phyloP scores from a whole-genome alignment of 352 stramenopile genomes.

The Globisporangium parvum region DNA sequence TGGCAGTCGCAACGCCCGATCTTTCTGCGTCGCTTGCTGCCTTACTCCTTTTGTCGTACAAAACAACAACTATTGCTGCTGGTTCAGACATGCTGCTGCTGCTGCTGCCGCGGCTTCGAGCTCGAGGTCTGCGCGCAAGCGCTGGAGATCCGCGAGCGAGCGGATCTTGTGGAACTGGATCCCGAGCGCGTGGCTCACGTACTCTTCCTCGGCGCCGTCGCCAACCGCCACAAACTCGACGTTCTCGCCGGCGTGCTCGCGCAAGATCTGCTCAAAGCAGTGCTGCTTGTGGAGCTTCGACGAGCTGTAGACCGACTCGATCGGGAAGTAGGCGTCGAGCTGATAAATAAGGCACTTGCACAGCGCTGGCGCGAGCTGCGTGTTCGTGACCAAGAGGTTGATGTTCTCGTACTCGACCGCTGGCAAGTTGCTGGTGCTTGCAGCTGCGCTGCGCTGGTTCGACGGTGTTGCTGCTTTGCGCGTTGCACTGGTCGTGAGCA shows the following conservation, averaged over 20 bases:
- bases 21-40: no score
- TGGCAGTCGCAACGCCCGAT: no score
- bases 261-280: slow-evolving; percentile 73
- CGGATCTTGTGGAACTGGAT: slow-evolving; percentile 74
- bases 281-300: slow-evolving; percentile 70
- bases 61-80: no score
- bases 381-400: slow-evolving; percentile 82
- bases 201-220: slow-evolving; percentile 73
- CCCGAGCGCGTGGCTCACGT: slow-evolving; percentile 56
- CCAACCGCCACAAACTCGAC: slow-evolving; percentile 75
- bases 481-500: slow-evolving; percentile 19
- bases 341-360: slow-evolving; percentile 85
- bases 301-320: slow-evolving; percentile 72
- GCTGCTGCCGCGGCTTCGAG: slow-evolving; percentile 25
- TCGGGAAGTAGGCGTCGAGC: slow-evolving; percentile 67
- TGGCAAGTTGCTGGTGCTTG: no score
- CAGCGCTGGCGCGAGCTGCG: slow-evolving; percentile 67
- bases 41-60: no score
- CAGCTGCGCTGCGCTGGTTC: not conserved
- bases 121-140: slow-evolving; percentile 53
- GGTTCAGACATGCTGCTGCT: no score
- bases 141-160: slow-evolving; percentile 53
- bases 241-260: slow-evolving; percentile 31
- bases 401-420: slow-evolving; percentile 38
- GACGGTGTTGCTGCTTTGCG: no score